These are phyloP conservation scores for Akanthomyces dipterigenus DNA, from an alignment of 2,329 filamentous ascomycete species.

Conservation along the genomic window DNA sequence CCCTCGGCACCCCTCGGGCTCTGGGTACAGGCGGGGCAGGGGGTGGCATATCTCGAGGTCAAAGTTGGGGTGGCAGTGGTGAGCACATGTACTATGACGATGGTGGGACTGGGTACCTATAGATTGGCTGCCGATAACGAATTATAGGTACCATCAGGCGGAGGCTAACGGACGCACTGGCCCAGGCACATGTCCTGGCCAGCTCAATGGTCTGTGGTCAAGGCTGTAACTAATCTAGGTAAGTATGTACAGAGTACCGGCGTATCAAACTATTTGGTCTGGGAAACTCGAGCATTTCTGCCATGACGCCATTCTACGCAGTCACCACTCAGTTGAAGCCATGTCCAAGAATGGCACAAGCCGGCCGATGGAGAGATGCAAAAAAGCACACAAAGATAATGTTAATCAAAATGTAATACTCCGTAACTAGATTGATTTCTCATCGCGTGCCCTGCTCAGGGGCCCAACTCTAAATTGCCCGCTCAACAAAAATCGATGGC, in stretches of 20 bases:
- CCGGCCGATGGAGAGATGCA: neutral
- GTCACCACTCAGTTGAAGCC: neutral
- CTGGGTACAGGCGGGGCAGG: neutral
- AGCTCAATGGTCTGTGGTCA: neutral
- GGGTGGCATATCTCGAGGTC: too few species aligned
- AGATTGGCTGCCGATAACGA: neutral
- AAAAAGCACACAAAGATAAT: neutral
- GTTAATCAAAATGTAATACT: too few species aligned
- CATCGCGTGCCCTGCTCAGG: neutral
- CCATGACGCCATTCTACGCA: neutral
- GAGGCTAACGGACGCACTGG: neutral
- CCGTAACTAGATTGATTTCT: too few species aligned
- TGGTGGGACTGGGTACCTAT: neutral
- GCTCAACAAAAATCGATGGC: neutral
- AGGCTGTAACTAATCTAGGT: neutral
- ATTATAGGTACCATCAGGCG: neutral
- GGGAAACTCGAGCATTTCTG: neutral
- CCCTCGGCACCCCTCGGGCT: neutral
- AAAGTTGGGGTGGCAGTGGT: neutral
- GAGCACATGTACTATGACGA: neutral
- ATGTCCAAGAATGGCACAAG: too few species aligned
- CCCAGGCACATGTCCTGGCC: slow-evolving; percentile 1
- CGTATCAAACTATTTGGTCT: too few species aligned
- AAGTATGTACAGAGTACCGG: too few species aligned
- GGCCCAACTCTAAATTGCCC: neutral